Conservation (phyloP, 2,329 filamentous ascomycete genomes). For the Cladosporium sp. region DNA sequence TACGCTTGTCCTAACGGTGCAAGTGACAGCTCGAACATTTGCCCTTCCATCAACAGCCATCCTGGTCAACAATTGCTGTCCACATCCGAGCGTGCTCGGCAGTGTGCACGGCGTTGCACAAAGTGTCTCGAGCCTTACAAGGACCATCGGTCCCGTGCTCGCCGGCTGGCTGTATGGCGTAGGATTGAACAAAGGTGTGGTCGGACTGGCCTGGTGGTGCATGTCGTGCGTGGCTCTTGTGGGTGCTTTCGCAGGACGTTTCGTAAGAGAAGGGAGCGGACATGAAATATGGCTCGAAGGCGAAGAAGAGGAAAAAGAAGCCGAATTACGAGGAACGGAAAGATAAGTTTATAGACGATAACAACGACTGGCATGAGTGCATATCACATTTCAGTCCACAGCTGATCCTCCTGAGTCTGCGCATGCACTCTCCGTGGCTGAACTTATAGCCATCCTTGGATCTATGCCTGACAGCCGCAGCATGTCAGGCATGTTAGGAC, state of each 20-base stretch:
- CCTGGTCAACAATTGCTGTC: conserved; percentile 57
- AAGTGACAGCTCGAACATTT: conserved; percentile 46
- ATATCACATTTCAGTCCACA: background rate
- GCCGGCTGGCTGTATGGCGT: conserved; percentile 50
- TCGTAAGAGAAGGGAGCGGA: conserved; percentile 60
- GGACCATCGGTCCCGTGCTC: conserved; percentile 53
- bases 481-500: too few species aligned
- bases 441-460: too few species aligned
- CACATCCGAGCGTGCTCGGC: conserved; percentile 53
- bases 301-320: conserved; percentile 31
- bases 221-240: conserved; percentile 51
- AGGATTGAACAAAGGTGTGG: conserved; percentile 49
- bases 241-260: conserved; percentile 55
- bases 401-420: background rate
- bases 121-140: conserved; percentile 49
- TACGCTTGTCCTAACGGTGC: conserved; percentile 38
- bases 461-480: too few species aligned
- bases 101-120: conserved; percentile 58
- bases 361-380: background rate
- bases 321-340: background rate
- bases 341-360: background rate
- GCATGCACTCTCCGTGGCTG: too few species aligned
- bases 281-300: conserved; percentile 55
- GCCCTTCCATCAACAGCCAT: conserved; percentile 57
- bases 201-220: conserved; percentile 57